Percentiles rank a stretch among this genome's conserved stretches.
Conservation (phyloP, 306 rosid genomes). For the Lathyrus oleraceus region DNA sequence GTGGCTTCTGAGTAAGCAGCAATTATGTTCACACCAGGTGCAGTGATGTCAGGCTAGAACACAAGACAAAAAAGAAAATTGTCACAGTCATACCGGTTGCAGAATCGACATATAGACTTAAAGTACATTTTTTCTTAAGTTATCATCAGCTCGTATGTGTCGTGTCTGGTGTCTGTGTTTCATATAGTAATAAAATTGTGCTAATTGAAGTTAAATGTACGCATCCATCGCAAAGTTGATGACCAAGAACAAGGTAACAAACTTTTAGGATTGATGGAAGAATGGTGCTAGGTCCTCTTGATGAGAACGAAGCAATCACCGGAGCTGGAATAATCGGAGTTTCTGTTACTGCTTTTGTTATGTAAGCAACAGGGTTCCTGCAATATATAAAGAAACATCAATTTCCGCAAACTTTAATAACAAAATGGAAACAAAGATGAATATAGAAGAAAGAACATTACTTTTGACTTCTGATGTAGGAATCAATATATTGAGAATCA, state of each 20-base stretch:
- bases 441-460: constrained; percentile 28
- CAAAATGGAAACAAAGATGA: not conserved
- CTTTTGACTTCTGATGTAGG: constrained; percentile 54
- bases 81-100: not conserved
- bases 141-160: not conserved
- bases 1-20: constrained; percentile 44
- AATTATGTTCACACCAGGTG: constrained; percentile 63
- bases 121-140: not conserved
- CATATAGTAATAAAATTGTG: not conserved
- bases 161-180: not conserved
- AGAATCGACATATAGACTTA: not conserved
- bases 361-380: constrained; percentile 58
- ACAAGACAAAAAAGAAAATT: not conserved
- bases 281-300: constrained; percentile 60
- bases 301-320: constrained; percentile 60
- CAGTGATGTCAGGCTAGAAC: constrained; percentile 63
- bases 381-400: not conserved
- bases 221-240: not conserved
- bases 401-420: not conserved
- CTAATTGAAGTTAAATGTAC: not conserved
- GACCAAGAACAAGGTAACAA: not conserved
- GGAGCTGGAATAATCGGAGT: constrained; percentile 54
- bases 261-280: constrained; percentile 61
- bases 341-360: constrained; percentile 47
- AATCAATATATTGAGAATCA: constrained; percentile 45